phyloP scores from a whole-genome alignment of 805 yeast species.

The Metahyphopichia silvanorum region DNA sequence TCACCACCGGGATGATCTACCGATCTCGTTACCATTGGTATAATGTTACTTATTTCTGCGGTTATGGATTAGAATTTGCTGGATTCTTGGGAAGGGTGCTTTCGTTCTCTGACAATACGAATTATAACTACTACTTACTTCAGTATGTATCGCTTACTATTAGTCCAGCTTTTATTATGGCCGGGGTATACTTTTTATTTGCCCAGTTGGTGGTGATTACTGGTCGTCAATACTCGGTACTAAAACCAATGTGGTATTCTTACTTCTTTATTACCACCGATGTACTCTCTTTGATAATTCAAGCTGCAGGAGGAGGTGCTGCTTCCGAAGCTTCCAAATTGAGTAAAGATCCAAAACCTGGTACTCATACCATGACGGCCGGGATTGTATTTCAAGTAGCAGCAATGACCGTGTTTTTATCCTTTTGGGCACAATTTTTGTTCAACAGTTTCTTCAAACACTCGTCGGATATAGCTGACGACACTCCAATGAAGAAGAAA shows the following conservation, averaged over 20 bases:
- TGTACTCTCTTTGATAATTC: slow-evolving; percentile 58
- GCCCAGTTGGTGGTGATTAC: slow-evolving; percentile 59
- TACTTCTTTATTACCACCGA: slow-evolving; percentile 67
- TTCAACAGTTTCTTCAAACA: slow-evolving; percentile 37
- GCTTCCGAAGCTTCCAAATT: slow-evolving; percentile 47
- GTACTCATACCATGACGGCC: slow-evolving; percentile 70
- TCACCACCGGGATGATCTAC: slow-evolving; percentile 26
- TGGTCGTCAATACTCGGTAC: slow-evolving; percentile 37
- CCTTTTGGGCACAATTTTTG: slow-evolving; percentile 47
- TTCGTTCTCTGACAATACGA: slow-evolving; percentile 32
- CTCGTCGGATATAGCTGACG: too few relatives aligned
- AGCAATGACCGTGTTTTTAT: slow-evolving; percentile 60
- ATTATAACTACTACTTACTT: slow-evolving; percentile 46
- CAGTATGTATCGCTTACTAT: slow-evolving; percentile 70
- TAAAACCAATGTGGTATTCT: slow-evolving; percentile 60
- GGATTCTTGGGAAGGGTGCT: slow-evolving; percentile 66
- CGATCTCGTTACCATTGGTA: slow-evolving; percentile 64
- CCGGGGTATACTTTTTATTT: slow-evolving; percentile 70
- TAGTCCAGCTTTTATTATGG: slow-evolving; percentile 84
- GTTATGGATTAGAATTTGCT: slow-evolving; percentile 56
- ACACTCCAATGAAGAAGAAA: slow-evolving; percentile 14
- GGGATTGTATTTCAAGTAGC: slow-evolving; percentile 78
- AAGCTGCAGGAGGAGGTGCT: slow-evolving; percentile 75
- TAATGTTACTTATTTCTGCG: slow-evolving; percentile 52
- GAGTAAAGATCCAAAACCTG: slow-evolving; percentile 32